Percentiles rank a stretch among this genome's conserved stretches.
These are phyloP conservation scores for Salix koriyanagi DNA, from an alignment of 345 rosid genomes.

Conservation along the genomic window DNA sequence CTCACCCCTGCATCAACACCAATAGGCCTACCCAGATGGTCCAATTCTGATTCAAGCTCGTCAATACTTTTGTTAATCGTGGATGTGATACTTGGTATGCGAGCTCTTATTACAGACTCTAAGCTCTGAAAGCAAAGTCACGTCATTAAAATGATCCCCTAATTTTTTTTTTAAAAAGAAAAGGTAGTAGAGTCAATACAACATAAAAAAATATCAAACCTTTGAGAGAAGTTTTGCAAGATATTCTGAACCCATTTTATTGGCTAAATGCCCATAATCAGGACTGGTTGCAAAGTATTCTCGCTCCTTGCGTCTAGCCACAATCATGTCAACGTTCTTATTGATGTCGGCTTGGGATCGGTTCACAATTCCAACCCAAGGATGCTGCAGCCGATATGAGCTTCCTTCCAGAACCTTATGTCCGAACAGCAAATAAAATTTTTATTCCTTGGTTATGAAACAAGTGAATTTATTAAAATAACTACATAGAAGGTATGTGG, in stretches of 20 bases:
- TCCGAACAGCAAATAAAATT: background rate
- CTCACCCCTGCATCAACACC: constrained; percentile 94
- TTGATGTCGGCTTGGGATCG: constrained; percentile 98
- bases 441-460: background rate
- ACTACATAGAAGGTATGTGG: background rate
- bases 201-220: constrained; percentile 35
- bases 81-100: constrained; percentile 80
- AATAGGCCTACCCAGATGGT: constrained; percentile 80
- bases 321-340: constrained; percentile 80
- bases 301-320: constrained; percentile 79
- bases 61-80: constrained; percentile 84
- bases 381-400: constrained; percentile 75
- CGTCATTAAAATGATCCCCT: constrained; percentile 9
- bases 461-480: background rate
- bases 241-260: constrained; percentile 95
- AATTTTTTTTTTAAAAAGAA: background rate
- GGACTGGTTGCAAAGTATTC: constrained; percentile 89
- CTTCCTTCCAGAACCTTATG: constrained; percentile 89
- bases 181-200: background rate
- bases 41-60: constrained; percentile 87
- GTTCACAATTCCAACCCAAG: constrained; percentile 98
- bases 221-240: constrained; percentile 91
- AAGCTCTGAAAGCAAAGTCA: constrained; percentile 56
- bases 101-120: constrained; percentile 80
- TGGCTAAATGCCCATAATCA: constrained; percentile 87